Evolutionary conservation across 208 protist genomes (phyloP), one percentile per base, ranked within the genome.

Genomic region (Balamuthia mandrillaris): DNA sequence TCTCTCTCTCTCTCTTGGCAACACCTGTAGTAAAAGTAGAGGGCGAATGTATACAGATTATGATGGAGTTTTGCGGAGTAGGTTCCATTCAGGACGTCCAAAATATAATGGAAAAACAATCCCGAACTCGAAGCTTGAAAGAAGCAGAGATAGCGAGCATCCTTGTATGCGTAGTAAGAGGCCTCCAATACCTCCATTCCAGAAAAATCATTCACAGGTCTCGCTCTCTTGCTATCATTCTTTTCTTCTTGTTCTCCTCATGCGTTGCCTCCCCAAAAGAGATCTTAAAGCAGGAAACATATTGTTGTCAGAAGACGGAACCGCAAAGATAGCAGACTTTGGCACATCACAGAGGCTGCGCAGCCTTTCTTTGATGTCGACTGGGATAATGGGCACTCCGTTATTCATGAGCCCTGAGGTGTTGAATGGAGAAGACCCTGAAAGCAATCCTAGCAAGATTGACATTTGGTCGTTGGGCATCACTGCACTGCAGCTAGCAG

Each of bases 331-430:
- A 21, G 70, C n/a, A 21, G 56, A 63, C 21, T 63, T 63, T 33
- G 56, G 56, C 16, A 63, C 56, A 33, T 24, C 56, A 24, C 37
- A 24, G 24, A 24, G 37, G 4, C 56, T 63, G 24, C 5, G 56
- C 0, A 63, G 29, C 6, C 29, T 2, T 0, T 63, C 56, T 0
- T 21, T 63, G 16, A 33, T 33, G 12, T 24, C 56, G 0, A 63
- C 31, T 33, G 24, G 29, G 16, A 29, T 63, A 0, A 63, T 63
- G 56, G 56, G 56, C 7, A 63, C 56, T 39, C 56, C 42, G 10
- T 56, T 82, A 21, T 82, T 82, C 27, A 82, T 82, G 74, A 63
- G 51, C 41, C 74, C 74, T n/a, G 74, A 82, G 33, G 65, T 61
- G 51, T 52, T 82, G 6, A 42, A 65, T 7, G 74, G 74, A 6